Conservation (phyloP, 2,329 filamentous ascomycete genomes). For the Hortaea werneckii region DNA sequence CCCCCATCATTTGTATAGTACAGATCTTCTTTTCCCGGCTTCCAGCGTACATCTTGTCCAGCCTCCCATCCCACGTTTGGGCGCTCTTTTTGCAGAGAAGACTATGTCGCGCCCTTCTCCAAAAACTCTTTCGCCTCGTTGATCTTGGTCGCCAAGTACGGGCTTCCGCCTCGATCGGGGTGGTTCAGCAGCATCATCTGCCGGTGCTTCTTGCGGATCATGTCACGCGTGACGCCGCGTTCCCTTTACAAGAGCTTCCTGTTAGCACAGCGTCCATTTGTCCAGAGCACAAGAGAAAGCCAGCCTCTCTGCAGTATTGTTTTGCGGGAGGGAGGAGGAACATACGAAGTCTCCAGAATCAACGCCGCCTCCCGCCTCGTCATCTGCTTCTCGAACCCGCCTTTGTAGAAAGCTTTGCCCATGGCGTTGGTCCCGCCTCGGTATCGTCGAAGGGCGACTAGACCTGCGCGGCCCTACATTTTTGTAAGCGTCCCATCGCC, state of each 20-base stretch:
- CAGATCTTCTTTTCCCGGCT: too few species aligned
- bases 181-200: conserved; percentile 96
- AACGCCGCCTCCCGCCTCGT: conserved; percentile 80
- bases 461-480: conserved; percentile 82
- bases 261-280: conserved; percentile 4
- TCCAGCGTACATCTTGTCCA: too few species aligned
- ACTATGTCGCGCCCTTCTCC: conserved; percentile 50
- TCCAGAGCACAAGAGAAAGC: not conserved
- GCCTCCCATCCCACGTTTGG: too few species aligned
- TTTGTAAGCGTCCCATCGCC: conserved; percentile 4
- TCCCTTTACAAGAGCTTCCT: conserved; percentile 49
- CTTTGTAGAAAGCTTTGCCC: conserved; percentile 93
- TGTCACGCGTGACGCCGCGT: conserved; percentile 77
- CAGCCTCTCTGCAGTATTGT: not conserved
- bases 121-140: conserved; percentile 97
- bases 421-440: conserved; percentile 64
- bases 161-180: conserved; percentile 91
- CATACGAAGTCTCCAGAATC: conserved; percentile 81
- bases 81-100: too few species aligned
- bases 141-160: conserved; percentile 92
- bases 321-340: not conserved
- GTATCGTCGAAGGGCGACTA: conserved; percentile 78
- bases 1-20: too few species aligned
- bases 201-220: conserved; percentile 89
- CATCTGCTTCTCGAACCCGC: conserved; percentile 96